Evolutionary conservation across 2,329 filamentous ascomycete genomes (phyloP).

Genomic region (Fusarium armeniacum): DNA sequence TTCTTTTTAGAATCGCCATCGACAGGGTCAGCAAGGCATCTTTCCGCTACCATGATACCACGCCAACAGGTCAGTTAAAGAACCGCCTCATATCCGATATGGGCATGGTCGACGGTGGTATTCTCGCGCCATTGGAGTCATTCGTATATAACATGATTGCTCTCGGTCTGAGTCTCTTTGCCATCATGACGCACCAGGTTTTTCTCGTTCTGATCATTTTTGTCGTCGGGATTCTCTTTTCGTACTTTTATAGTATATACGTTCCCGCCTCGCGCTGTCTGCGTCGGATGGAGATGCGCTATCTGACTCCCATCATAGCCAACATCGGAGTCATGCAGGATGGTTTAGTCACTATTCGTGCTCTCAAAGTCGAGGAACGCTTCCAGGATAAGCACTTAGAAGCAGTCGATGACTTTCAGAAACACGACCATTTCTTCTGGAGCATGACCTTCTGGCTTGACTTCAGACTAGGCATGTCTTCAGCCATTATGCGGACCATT

Average conservation of each 20-base stretch:
- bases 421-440: conserved; percentile 98
- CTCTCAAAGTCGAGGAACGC: conserved; percentile 81
- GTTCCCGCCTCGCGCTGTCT: conserved; percentile 87
- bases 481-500: conserved; percentile 79
- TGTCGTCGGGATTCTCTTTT: conserved; percentile 75
- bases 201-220: conserved; percentile 80
- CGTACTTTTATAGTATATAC: conserved; percentile 81
- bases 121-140: conserved; percentile 78
- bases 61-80: conserved; percentile 90
- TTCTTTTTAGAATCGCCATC: conserved; percentile 81
- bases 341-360: conserved; percentile 87
- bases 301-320: conserved; percentile 87
- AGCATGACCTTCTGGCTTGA: conserved; percentile 87
- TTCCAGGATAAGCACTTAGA: conserved; percentile 85
- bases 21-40: conserved; percentile 81
- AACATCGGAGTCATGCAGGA: conserved; percentile 92
- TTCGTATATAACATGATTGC: conserved; percentile 79
- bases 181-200: conserved; percentile 85
- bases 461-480: conserved; percentile 75
- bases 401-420: conserved; percentile 90
- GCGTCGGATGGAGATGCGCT: conserved; percentile 89
- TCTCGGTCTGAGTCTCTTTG: conserved; percentile 78
- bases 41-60: conserved; percentile 92
- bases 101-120: conserved; percentile 88
- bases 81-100: conserved; percentile 93